These are phyloP conservation scores for Ophiocordyceps camponoti-leonardi DNA, from an alignment of 2,329 filamentous ascomycete genomes.

Conservation along the genomic window DNA sequence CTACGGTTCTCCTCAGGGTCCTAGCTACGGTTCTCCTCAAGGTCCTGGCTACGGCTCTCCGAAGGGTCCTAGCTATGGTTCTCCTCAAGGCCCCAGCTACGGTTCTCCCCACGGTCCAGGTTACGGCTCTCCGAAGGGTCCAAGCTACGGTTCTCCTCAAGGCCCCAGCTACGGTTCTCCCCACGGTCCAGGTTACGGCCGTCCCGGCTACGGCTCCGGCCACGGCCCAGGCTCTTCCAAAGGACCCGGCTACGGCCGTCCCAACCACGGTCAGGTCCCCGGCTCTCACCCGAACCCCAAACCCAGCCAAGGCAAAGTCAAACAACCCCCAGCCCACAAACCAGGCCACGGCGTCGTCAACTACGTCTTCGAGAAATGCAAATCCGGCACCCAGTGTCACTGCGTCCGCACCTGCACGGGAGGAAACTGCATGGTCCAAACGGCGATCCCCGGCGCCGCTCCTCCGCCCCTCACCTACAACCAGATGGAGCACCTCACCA, in stretches of 20 bases:
- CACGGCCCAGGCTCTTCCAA: background rate
- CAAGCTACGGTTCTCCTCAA: background rate
- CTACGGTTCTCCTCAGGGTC: background rate
- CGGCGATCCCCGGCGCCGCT: background rate
- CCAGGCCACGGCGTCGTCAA: background rate
- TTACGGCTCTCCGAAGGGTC: background rate
- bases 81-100: background rate
- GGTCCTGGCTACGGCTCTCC: too few relatives aligned
- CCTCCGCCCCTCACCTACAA: background rate
- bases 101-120: too few relatives aligned
- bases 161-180: background rate
- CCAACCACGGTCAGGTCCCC: too few relatives aligned
- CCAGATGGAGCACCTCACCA: background rate
- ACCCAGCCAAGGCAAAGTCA: too few relatives aligned
- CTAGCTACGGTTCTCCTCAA: too few relatives aligned
- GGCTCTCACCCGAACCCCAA: background rate
- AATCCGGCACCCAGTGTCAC: background rate
- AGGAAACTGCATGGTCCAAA: background rate
- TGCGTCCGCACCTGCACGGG: background rate
- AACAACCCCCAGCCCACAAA: background rate
- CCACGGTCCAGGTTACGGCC: too few relatives aligned
- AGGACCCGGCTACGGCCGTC: background rate
- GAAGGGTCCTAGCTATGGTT: background rate
- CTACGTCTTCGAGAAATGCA: background rate
- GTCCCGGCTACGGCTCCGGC: background rate